A percentile compares a stretch with the other conserved stretches of the same genome.
Conservation (phyloP, 2,329 filamentous ascomycete species). For the Penicillium sp. region DNA sequence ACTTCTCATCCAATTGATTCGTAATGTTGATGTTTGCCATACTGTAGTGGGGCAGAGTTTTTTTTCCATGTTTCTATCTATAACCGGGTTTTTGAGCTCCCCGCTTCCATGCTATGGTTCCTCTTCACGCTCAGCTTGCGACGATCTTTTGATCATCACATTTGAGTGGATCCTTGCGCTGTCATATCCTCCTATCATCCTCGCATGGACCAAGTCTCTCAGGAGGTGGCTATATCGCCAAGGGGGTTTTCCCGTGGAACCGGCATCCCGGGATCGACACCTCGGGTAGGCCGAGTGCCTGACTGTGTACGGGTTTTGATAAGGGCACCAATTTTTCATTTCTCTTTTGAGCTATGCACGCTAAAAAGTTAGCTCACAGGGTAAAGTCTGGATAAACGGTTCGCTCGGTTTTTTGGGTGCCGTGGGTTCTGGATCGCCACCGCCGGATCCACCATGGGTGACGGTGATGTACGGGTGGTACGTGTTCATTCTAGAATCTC, state of each 20-base stretch:
- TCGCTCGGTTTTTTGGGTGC: background rate
- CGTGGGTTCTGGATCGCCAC: conserved; percentile 12
- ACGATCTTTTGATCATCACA: background rate
- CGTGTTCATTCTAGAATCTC: conserved; percentile 7
- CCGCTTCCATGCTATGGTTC: background rate
- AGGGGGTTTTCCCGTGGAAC: background rate
- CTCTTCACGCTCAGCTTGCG: background rate
- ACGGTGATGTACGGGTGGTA: conserved; percentile 13
- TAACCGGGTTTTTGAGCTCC: conserved; percentile 9
- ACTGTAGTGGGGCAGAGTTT: conserved; percentile 7
- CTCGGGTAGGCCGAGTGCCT: background rate
- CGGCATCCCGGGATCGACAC: conserved; percentile 7
- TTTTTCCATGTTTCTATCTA: conserved; percentile 15
- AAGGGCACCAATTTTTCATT: conserved; percentile 6
- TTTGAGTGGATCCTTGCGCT: background rate
- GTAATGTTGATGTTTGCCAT: conserved; percentile 9
- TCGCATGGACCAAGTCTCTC: background rate
- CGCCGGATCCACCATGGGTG: conserved; percentile 10
- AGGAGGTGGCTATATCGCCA: conserved; percentile 13
- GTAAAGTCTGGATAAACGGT: background rate
- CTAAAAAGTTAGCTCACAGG: background rate
- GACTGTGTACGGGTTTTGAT: background rate
- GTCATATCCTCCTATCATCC: background rate
- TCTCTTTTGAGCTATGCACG: background rate
- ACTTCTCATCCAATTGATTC: conserved; percentile 13